Base-by-base conservation (phyloP, 257 asterid genomes). In the Anisodus acutangulus region DNA sequence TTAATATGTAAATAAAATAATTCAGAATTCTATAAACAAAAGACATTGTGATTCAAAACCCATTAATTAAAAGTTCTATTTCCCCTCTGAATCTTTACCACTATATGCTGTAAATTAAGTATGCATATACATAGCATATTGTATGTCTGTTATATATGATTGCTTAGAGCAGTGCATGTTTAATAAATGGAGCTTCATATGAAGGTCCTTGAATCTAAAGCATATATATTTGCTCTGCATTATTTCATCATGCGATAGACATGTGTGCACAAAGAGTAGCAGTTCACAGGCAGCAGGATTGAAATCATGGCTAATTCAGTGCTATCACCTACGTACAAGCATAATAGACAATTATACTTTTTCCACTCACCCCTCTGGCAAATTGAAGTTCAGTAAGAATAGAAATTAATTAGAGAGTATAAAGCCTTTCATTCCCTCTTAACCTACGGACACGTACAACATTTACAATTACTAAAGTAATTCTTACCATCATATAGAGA, bases 261-360 rank as follows among this genome's bases (percentile, higher is more conserved):
- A 69, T 37, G 9, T 43, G 79, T 16, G 2, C 8, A 70, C 57
- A 41, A 41, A 70, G 17, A 9, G 8, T 8, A 9, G 4, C 4
- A 70, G 79, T 15, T 43, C 55, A 70, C 79, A 70, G 31, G 35
- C 9, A n/a, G 2, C 35, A 17, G 16, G 37, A 43, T 39, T 16
- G 54, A 45, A 70, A 70, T 70, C 79, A 70, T 43, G 55, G 15
- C 55, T 16, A 16, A 69, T 41, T 41, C 16, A 70, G 79, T 70
- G 79, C 35, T 9, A 41, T 17, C 55, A 41, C 55, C 4, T 8
- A 69, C 6, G 7, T 43, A 8, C 16, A 31, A 43, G 3, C 53
- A 45, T n/a, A 59, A 59, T 59, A 17, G 4, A 59, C 66, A 59
- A 68, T 26, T 26, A 64, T 17, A 43, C 17, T 70, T 70, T 70